Conservation (phyloP, 306 rosid genomes). For the Coriaria nepalensis region DNA sequence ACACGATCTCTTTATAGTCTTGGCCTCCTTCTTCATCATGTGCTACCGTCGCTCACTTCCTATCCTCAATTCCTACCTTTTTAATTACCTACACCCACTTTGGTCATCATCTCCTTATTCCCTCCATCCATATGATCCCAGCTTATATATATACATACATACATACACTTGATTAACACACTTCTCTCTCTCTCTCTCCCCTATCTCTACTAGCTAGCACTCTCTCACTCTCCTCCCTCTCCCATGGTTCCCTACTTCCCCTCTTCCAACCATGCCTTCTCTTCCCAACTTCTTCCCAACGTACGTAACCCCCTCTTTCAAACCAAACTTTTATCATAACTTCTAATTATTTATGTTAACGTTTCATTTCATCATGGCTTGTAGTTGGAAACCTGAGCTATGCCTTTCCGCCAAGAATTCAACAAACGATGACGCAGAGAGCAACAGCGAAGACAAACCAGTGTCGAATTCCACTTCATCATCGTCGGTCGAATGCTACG, state of each 20-base stretch:
- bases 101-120: no score
- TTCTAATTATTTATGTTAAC: background rate
- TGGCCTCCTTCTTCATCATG: conserved; percentile 10
- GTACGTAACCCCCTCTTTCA: conserved; percentile 8
- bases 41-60: conserved; percentile 10
- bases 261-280: conserved; percentile 46
- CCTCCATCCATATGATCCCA: no score
- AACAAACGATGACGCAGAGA: conserved; percentile 7
- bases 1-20: background rate
- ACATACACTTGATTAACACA: no score
- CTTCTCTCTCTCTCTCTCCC: background rate
- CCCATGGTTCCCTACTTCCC: conserved; percentile 45
- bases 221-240: conserved; percentile 3
- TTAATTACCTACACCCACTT: no score
- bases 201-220: background rate
- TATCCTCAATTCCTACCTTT: background rate
- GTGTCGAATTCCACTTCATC: background rate
- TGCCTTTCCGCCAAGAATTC: conserved; percentile 8
- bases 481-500: conserved; percentile 54
- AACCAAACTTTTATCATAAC: no score
- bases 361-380: background rate
- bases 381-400: conserved; percentile 37
- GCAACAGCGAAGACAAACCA: conserved; percentile 17
- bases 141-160: no score
- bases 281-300: conserved; percentile 17